Conservation (phyloP, 164 flowering plant genomes). For the Magnolia changhungtana region DNA sequence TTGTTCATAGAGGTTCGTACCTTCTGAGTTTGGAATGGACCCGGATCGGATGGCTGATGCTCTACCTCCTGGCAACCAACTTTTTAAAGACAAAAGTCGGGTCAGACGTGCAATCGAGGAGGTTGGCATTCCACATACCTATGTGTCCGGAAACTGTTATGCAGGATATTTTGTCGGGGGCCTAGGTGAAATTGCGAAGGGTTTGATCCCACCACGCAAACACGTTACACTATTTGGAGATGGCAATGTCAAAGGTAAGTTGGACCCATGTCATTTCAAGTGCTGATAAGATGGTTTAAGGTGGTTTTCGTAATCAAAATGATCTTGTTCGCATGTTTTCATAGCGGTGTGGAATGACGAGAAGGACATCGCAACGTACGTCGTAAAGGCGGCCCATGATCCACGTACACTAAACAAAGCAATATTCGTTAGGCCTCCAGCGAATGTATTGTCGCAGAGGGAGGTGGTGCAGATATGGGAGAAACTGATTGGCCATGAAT, state of each 20-base stretch:
- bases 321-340: neutral
- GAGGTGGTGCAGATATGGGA: slow-evolving; percentile 10
- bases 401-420: slow-evolving; percentile 1
- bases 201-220: neutral
- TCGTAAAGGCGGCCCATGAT: neutral
- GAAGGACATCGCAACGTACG: slow-evolving; percentile 8
- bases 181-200: slow-evolving; percentile 2
- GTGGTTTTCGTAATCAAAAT: neutral
- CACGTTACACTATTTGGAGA: neutral
- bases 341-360: slow-evolving; percentile 7
- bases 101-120: slow-evolving; percentile 9
- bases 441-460: slow-evolving; percentile 4
- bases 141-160: slow-evolving; percentile 7
- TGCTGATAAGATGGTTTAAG: neutral
- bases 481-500: slow-evolving; percentile 5
- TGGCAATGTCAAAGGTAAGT: slow-evolving; percentile 6
- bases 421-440: neutral
- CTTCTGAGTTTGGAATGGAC: slow-evolving; percentile 10
- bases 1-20: slow-evolving; percentile 3
- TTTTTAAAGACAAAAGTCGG: slow-evolving; percentile 1
- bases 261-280: neutral
- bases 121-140: slow-evolving; percentile 10
- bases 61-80: slow-evolving; percentile 3
- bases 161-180: slow-evolving; percentile 4
- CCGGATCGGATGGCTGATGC: slow-evolving; percentile 5